These are phyloP conservation scores for Senna tora DNA, from an alignment of 306 rosid genomes.

Conservation along the genomic window DNA sequence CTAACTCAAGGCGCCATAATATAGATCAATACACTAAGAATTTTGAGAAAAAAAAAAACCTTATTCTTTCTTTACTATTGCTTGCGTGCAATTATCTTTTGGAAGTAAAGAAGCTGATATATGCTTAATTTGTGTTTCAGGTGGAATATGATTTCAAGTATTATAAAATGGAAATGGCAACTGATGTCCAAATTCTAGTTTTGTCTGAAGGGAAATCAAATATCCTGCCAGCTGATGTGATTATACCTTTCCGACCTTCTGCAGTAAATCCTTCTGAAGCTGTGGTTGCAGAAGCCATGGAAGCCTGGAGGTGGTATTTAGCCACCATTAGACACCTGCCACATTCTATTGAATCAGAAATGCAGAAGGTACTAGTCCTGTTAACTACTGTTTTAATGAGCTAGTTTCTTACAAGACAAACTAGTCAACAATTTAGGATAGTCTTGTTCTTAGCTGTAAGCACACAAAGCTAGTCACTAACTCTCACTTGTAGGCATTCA, in stretches of 20 bases:
- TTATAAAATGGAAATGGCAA: constrained; percentile 71
- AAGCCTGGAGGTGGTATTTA: constrained; percentile 90
- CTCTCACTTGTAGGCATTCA: background rate
- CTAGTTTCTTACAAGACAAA: constrained; percentile 12
- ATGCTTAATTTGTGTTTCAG: constrained; percentile 48
- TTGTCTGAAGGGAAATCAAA: constrained; percentile 84
- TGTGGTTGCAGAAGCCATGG: constrained; percentile 54
- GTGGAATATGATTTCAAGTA: constrained; percentile 85
- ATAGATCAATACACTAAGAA: background rate
- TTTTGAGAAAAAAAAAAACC: background rate
- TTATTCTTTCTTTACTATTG: constrained; percentile 4
- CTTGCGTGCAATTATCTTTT: constrained; percentile 13
- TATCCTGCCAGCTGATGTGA: constrained; percentile 84
- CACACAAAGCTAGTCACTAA: constrained; percentile 11
- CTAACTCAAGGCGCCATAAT: background rate
- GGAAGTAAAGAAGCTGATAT: constrained; percentile 29
- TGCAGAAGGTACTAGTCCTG: constrained; percentile 63
- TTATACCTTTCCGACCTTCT: constrained; percentile 80
- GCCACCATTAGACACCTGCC: constrained; percentile 66
- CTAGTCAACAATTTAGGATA: constrained; percentile 16
- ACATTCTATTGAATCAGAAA: constrained; percentile 67
- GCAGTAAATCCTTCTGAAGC: constrained; percentile 51
- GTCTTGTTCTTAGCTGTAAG: constrained; percentile 5
- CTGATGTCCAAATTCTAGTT: constrained; percentile 76
- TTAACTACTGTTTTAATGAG: constrained; percentile 18